Evolutionary conservation across 352 stramenopile species (phyloP), one percentile per base, ranked within the genome.

Genomic region (Pythium brachiatum): DNA sequence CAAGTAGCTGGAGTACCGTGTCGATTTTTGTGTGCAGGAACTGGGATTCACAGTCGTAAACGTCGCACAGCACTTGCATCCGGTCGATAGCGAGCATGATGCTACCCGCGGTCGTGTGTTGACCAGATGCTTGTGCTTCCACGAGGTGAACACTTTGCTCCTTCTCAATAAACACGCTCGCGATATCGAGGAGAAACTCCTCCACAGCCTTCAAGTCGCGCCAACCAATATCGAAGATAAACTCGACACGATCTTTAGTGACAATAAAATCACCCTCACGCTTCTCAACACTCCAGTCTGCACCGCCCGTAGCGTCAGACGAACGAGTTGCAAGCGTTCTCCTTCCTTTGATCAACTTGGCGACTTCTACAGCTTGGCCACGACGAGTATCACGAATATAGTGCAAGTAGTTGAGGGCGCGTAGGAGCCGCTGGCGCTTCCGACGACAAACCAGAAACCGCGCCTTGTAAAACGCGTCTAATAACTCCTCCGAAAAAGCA

Each of bases 321-420:
- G 41, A 48, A 26, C 41, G 7, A 7, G 41, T 48, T 21, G 41
- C 41, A 13, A 48, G 41, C 1, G n/a, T 48, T 27, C 41, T 26
- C 41, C 26, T 29, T 27, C 41, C 41, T 25, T 21, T 53, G 36
- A 31, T 62, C 44, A 56, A 18, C 23, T 26, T 39, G 7, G 8
- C 9, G 16, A 59, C 34, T 47, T 59, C 32, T 31, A 23, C 15
- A 3, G n/a, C 57, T 34, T 48, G 48, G 11, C 12, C 31, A 31
- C 34, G 16, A 25, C 41, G 62, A 6, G 18, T 53, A 29, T 72
- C 57, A 7, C 61, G 56, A 20, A 86, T 34, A 62, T 74, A 82
- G 51, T 87, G 75, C 25, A 74, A 53, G 57, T 81, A 83, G 53
- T 83, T 86, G 27, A 88, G 62, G 31, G 73, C 48, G 18, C 81